Base-by-base conservation (phyloP, 1,284 basidiomycete species). In the Pseudomicrostroma phylloplanum region DNA sequence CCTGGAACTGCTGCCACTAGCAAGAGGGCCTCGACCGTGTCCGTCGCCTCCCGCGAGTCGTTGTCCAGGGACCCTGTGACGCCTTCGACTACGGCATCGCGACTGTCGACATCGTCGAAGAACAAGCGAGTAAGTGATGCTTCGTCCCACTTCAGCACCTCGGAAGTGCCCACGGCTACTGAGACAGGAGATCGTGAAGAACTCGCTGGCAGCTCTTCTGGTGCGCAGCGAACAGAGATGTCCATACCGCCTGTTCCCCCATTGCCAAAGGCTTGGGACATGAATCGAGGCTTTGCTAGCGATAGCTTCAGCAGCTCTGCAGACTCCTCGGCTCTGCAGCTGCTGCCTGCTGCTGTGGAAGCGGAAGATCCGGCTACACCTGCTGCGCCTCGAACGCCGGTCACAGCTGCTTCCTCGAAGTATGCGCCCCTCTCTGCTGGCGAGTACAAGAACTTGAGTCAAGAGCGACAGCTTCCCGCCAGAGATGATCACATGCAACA, bases 181-280 rank as follows among this genome's bases (percentile, higher is more conserved):
- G 30, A 48, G 43, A 6, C 43, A 48, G 43, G 43, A 21, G 17
- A 17, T 13, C 6, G 6, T 17, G 21, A 48, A 21, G 17, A 48
- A 3, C 6, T 13, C 15, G 12, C 6, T 48, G 43, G 43, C 43
- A 17, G 15, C 17, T 21, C 43, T 48, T 4, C 43, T 17, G 43
- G 43, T 48, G 6, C 6, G 43, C 43, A 48, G 43, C 43, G 21
- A 21, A 48, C 43, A 48, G 21, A 21, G 8, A 17, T 63, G 25
- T 11, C n/a, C 17, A 92, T 96, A 6, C 94, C 96, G 0, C 94
- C 94, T 23, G 96, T 98, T 1, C 94, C 94, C 40, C 94, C 96
- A 51, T 82, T 98, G 21, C 94, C 94, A 42, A 96, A 96, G 81
- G 90, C 92, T 70, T 80, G 91, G 67, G 88, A 89, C 42, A 36